These are phyloP conservation scores for Diaporthe caulivora DNA, from an alignment of 2,329 filamentous ascomycete species.

Conservation along the genomic window DNA sequence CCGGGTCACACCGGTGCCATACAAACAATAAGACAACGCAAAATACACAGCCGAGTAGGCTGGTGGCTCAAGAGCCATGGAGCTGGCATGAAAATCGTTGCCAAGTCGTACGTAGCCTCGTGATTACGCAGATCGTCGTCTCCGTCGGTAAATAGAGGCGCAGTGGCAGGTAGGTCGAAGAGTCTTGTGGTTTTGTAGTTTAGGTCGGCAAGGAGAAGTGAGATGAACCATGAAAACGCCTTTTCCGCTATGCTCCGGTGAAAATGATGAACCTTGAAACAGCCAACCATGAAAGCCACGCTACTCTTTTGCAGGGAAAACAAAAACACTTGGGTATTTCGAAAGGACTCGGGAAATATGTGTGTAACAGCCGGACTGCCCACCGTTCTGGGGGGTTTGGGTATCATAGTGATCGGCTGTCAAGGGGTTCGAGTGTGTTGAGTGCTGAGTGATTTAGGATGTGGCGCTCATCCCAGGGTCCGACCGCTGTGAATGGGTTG, in stretches of 20 bases:
- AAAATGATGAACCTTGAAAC: constrained; percentile 35
- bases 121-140: constrained; percentile 23
- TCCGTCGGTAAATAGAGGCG: neutral
- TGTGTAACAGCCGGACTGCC: constrained; percentile 19
- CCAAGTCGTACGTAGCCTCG: constrained; percentile 27
- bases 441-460: constrained; percentile 21
- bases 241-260: constrained; percentile 39
- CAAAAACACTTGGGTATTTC: constrained; percentile 26
- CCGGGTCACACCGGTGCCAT: constrained; percentile 7
- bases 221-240: constrained; percentile 35
- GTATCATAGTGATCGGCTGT: constrained; percentile 39
- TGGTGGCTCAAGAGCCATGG: constrained; percentile 1
- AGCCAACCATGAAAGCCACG: constrained; percentile 32
- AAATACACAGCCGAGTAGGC: constrained; percentile 26
- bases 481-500: constrained; percentile 67
- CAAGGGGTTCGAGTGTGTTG: neutral
- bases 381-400: constrained; percentile 2
- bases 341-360: constrained; percentile 30
- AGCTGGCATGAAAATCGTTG: constrained; percentile 24
- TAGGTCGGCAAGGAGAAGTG: neutral
- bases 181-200: constrained; percentile 16
- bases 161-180: constrained; percentile 2
- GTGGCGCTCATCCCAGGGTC: constrained; percentile 57
- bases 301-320: constrained; percentile 15
- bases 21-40: neutral